Conservation (phyloP, 2,329 filamentous ascomycete species). For the Zasmidium cellare region DNA sequence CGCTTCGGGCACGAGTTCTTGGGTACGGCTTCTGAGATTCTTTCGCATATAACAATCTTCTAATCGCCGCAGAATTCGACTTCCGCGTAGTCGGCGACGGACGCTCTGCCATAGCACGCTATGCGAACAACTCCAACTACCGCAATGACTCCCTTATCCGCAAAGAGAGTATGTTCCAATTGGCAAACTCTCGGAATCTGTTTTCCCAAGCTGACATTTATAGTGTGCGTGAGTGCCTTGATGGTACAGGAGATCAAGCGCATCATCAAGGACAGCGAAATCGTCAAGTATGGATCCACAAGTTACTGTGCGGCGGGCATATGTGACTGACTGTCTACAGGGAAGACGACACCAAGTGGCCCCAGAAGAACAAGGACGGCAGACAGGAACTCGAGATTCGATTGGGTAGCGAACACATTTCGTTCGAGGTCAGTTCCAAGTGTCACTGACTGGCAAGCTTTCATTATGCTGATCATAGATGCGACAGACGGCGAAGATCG, state of each 20-base stretch:
- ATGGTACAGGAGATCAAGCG: slow-evolving; percentile 93
- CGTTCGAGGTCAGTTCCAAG: slow-evolving; percentile 73
- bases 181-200: neutral
- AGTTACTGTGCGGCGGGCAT: neutral
- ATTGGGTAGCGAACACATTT: slow-evolving; percentile 92
- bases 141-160: slow-evolving; percentile 97
- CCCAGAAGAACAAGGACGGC: slow-evolving; percentile 98
- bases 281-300: slow-evolving; percentile 72
- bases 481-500: slow-evolving; percentile 89
- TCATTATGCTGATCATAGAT: slow-evolving; percentile 1
- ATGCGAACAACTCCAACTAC: slow-evolving; percentile 99
- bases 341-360: slow-evolving; percentile 98
- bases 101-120: slow-evolving; percentile 87
- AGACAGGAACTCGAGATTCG: slow-evolving; percentile 95
- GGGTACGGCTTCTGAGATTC: slow-evolving; percentile 55
- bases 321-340: slow-evolving; percentile 47
- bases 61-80: slow-evolving; percentile 74
- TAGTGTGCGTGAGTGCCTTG: slow-evolving; percentile 93
- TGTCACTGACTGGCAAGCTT: slow-evolving; percentile 5
- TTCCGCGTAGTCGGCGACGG: slow-evolving; percentile 91
- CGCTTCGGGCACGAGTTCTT: slow-evolving; percentile 98
- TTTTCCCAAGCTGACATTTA: neutral
- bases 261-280: slow-evolving; percentile 96
- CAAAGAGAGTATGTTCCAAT: slow-evolving; percentile 95
- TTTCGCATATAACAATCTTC: neutral